Base-by-base conservation (phyloP, 441 rosid genomes). In the Erodium chrysanthum region DNA sequence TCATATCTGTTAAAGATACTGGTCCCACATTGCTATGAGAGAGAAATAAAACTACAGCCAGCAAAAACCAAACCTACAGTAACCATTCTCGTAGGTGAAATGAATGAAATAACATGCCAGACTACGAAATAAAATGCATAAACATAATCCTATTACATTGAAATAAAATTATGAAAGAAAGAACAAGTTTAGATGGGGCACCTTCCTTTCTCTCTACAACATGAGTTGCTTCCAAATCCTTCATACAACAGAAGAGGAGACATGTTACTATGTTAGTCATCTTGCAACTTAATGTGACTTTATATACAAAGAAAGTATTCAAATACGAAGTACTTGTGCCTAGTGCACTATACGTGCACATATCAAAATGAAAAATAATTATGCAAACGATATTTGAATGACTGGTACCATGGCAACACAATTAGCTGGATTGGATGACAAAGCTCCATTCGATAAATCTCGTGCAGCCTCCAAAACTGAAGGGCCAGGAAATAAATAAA, bases 221-320 rank as follows among this genome's bases (percentile, higher is more conserved):
- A 61, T 63, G 77, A 58, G 70, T 69, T 27, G 71, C 76, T 75
- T 75, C 81, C 64, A 48, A 59, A 70, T 72, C 82, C 97, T 91
- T 73, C 79, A 68, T 25, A 60, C 62, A 56, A 56, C 62, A 78
- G 75, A 67, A 69, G 12, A 73, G 7, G 46, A 71, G 9, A 35
- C 40, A 60, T 4, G 35, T 65, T 33, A 52, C 46, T 20, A 60
- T 4, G 35, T 65, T 33, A 52, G 61, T 20, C 61, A 20, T 14
- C 37, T 66, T 22, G 62, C 62, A 25, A 44, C 7, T 71, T 59
- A 17, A 7, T 35, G 61, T 31, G 50, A 59, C 62, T n/a, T 17
- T 40, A 73, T 17, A 20, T 70, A 15, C 33, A 44, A 60, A 76
- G 29, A 46, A 50, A 69, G 10, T 18, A 66, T 59, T 42, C 9